Evolutionary conservation across 2,329 filamentous ascomycete species (phyloP), one percentile per base, ranked within the genome.

Genomic region (Penicillium freii): DNA sequence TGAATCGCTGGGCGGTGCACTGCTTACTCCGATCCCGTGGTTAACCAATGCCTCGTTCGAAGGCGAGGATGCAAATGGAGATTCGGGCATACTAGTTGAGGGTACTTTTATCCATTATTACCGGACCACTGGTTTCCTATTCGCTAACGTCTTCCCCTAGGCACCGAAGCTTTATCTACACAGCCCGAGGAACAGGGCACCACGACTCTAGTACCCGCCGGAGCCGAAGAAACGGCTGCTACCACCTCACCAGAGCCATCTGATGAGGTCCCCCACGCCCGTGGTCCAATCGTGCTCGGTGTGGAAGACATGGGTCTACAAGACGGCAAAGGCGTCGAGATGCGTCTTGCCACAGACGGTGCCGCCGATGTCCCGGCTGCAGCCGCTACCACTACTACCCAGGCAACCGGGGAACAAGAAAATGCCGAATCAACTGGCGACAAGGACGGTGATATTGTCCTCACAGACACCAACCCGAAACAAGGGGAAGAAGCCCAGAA

Each of bases 21-120:
- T 97, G 19, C 80, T 99, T 49, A 97, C 93, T 1, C 94, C 93
- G 0, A 97, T 99, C 56, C 90, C 92, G 0, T 99, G 94, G 94
- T 78, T 97, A 50, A 81, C 69, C 57, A 72, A 75, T 65, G 47
- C 65, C 34, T 70, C 71, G 1, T 66, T 73, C 1, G 71, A 67
- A 19, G 62, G 59, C 29, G 71, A 66, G 17, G 58, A 59, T 15
- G 57, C 54, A 21, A 55, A 56, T 57, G 71, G 65, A 25, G 58
- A 59, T 17, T 54, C 58, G 21, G 51, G 55, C 58, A 55, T 55
- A 45, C 43, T 69, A 27, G 56, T 56, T 40, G 61, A 64, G 31
- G 61, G 69, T 70, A 65, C 8, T 45, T 61, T 36, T 27, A 38
- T 38, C 45, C n/a, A 36, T 11, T 31, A 27, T 15, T 23, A n/a